Base-by-base conservation (phyloP, 345 rosid genomes). In the Lenwebbia sp. region DNA sequence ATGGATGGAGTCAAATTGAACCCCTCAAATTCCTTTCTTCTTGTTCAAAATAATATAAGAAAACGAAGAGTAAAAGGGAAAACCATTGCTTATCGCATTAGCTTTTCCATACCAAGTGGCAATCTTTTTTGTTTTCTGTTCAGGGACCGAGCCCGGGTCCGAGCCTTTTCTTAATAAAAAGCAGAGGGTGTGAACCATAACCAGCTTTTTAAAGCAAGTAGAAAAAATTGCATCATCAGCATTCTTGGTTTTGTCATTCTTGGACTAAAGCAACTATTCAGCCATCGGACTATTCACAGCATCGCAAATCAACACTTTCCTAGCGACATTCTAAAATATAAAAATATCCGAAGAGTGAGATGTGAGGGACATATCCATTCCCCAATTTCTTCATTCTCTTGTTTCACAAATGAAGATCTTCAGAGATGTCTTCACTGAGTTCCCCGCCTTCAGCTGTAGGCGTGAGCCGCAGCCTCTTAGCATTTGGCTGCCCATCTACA, bases 381-480 rank as follows among this genome's bases (percentile, higher is more conserved):
- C 47, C 47, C 13, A 70, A 37, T 70, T 70, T 70, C 81, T 70
- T 60, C 82, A 7, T 22, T 10, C 85, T 22, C 83, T 41, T 57
- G 53, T 44, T 62, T 86, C 83, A 89, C 87, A 87, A 82, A 83
- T 62, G 89, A 86, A 87, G 85, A 87, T 90, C 92, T 84, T 88
- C 83, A 2, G 88, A 86, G 85, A n/a, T 58, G 88, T 83, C 82
- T 83, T 84, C 88, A 7, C 15, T 25, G 11, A 52, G 23, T 56
- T 83, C 89, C 8, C 89, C 91, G 37, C 81, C 90, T 86, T 90
- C 94, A 26, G 12, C 49, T 12, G 86, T 65, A 47, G 90, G 84
- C 19, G 90, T 75, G 53, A 94, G 88, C 87, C 93, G 89, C 40
- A 86, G 91, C 89, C 96, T 91, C 89, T 96, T 96, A 19, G 94